Conservation (phyloP, 495 filamentous ascomycete genomes). For the Neurospora tetrasperma region DNA sequence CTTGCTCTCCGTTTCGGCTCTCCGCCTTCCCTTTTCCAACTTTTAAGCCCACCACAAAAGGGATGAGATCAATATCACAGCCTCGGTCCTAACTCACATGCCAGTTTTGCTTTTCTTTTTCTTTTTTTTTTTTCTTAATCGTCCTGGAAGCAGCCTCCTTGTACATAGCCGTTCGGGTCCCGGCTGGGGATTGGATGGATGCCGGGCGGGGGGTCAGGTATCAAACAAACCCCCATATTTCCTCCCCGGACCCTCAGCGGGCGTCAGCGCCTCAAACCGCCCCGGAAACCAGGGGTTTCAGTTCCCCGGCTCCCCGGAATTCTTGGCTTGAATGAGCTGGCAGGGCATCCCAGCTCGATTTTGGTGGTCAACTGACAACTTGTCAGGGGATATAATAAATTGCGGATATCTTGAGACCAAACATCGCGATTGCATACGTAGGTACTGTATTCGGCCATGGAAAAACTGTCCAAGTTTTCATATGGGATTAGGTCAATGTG, state of each 20-base stretch:
- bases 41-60: not conserved
- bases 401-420: not conserved
- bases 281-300: not conserved
- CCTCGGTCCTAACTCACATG: not conserved
- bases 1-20: not conserved
- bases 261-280: not conserved
- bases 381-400: not conserved
- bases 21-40: not conserved
- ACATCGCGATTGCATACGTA: not conserved
- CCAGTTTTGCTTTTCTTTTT: no score
- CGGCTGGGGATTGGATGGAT: not conserved
- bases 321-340: not conserved
- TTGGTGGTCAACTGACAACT: not conserved
- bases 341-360: not conserved
- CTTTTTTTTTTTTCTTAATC: no score
- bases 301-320: not conserved
- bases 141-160: not conserved
- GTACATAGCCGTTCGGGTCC: not conserved
- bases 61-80: not conserved
- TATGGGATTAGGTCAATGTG: not conserved
- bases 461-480: not conserved
- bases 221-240: not conserved
- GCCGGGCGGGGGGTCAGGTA: not conserved
- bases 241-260: not conserved
- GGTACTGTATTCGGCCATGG: not conserved